Conservation (phyloP, 2,329 filamentous ascomycete species). For the Ustulina deusta region DNA sequence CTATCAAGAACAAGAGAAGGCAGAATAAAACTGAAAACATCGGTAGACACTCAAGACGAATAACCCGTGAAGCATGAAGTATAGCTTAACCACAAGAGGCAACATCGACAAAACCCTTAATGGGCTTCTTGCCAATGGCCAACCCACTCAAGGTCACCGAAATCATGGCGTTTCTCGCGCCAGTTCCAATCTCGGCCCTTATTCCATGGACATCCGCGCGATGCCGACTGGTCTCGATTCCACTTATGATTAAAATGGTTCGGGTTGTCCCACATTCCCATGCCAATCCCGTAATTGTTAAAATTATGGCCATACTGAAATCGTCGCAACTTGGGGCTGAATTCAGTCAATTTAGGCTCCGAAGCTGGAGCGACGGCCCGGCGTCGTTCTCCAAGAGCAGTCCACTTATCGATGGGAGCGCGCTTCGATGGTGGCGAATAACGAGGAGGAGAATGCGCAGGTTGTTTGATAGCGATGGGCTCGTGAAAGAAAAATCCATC, state of each 20-base stretch:
- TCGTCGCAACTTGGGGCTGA: slow-evolving; percentile 60
- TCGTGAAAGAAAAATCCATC: slow-evolving; percentile 83
- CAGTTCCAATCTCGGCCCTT: slow-evolving; percentile 71
- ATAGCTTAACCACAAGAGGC: slow-evolving; percentile 72
- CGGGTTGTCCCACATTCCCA: slow-evolving; percentile 61
- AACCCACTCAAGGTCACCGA: slow-evolving; percentile 92
- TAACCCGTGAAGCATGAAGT: slow-evolving; percentile 44
- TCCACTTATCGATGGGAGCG: slow-evolving; percentile 82
- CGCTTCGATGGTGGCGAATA: slow-evolving; percentile 77
- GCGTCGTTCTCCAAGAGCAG: slow-evolving; percentile 84
- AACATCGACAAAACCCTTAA: slow-evolving; percentile 52
- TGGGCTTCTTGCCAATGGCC: slow-evolving; percentile 82
- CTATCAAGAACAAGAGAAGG: slow-evolving; percentile 50
- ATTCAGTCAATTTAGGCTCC: slow-evolving; percentile 63
- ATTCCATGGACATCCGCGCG: slow-evolving; percentile 65
- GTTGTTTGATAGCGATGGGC: slow-evolving; percentile 57
- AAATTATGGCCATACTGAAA: slow-evolving; percentile 51
- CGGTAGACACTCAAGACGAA: slow-evolving; percentile 48
- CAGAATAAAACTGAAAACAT: slow-evolving; percentile 47
- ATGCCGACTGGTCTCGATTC: slow-evolving; percentile 61
- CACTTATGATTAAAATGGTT: slow-evolving; percentile 54
- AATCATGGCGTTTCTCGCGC: slow-evolving; percentile 73
- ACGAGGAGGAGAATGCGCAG: slow-evolving; percentile 57
- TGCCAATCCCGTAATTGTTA: slow-evolving; percentile 54
- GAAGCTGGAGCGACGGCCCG: slow-evolving; percentile 71